These are phyloP conservation scores for Cryptococcus sp. DNA, from an alignment of 1,284 basidiomycete species.

Conservation along the genomic window DNA sequence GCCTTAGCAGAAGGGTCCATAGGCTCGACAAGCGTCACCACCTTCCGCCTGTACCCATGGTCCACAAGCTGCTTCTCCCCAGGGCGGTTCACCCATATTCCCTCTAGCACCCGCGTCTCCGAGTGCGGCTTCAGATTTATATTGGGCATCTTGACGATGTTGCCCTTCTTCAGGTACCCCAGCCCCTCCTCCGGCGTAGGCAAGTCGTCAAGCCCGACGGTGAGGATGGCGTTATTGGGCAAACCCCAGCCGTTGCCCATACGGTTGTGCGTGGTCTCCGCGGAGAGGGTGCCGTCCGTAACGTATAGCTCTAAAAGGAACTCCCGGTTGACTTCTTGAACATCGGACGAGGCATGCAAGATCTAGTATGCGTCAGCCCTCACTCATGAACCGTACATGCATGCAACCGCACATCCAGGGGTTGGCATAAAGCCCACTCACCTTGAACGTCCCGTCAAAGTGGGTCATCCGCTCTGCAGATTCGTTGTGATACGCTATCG, in stretches of 20 bases:
- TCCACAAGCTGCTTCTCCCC: conserved; percentile 27
- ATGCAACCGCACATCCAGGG: no score
- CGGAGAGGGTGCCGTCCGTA: conserved; percentile 34
- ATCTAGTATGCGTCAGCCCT: neutral
- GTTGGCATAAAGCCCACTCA: conserved; percentile 8
- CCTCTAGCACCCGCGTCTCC: conserved; percentile 18
- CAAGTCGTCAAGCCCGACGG: conserved; percentile 17
- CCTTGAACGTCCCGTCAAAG: conserved; percentile 28
- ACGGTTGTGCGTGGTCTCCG: conserved; percentile 22
- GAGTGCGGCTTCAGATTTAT: conserved; percentile 7
- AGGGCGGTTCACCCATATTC: conserved; percentile 31
- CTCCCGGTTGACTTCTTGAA: conserved; percentile 7
- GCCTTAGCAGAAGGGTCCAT: conserved; percentile 19
- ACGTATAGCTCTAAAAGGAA: conserved; percentile 33
- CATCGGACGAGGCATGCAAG: conserved; percentile 15
- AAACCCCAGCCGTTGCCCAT: conserved; percentile 18
- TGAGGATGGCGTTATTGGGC: conserved; percentile 17
- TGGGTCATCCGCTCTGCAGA: conserved; percentile 6
- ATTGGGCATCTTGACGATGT: conserved; percentile 27
- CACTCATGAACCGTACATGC: neutral
- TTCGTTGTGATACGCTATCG: conserved; percentile 5
- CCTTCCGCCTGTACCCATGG: conserved; percentile 25
- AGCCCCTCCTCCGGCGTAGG: conserved; percentile 7
- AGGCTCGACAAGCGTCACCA: conserved; percentile 2
- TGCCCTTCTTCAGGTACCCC: conserved; percentile 16